Base-by-base conservation (phyloP, 1,139 yeast genomes). In the Candida pseudocylindracea region DNA sequence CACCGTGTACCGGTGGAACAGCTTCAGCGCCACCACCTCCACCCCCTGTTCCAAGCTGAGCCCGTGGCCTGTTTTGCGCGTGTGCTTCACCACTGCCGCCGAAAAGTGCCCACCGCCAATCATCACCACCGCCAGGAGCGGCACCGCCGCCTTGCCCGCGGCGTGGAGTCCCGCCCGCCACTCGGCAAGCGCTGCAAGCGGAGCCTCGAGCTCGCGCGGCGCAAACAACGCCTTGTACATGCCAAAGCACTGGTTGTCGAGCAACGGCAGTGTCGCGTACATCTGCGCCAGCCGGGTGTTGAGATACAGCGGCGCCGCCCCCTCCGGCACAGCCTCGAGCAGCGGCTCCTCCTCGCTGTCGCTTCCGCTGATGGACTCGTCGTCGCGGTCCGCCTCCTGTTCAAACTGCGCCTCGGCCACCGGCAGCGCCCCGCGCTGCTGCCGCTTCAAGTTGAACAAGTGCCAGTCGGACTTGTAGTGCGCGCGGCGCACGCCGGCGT, bases 101-200 rank as follows among this genome's bases (percentile, higher is more conserved):
- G 96, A 93, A 57, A 88, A 91, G 53, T 91, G 96, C 30, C 98
- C 99, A 32, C 98, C 96, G 9, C 96, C 96, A 36, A 88, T 67
- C 94, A 91, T 81, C 40, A 88, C 66, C 10, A 88, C 53, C 1
- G 93, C 93, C 3, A 80, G 80, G 6, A 15, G 6, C 20, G 4
- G 20, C 20, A 6, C 6, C 20, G 20, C 20, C 20, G 20, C 6
- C 20, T 15, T 15, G 20, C 6, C 20, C 20, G 20, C 4, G 6
- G 20, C 20, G 6, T 15, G 20, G 38, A 62, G 58, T 3, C 54
- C 41, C 7, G 38, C 39, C 4, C 45, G 41, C 20, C 20, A 15
- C 6, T 40, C 31, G 12, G 41, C 34, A 32, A 46, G 42, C 27
- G 55, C 55, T 4, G 20, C 20, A 15, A 15, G 20, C 6, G 20